Evolutionary conservation across 225 moss, liverwort and hornwort genomes (phyloP).

Genomic region (Polytrichum commune): DNA sequence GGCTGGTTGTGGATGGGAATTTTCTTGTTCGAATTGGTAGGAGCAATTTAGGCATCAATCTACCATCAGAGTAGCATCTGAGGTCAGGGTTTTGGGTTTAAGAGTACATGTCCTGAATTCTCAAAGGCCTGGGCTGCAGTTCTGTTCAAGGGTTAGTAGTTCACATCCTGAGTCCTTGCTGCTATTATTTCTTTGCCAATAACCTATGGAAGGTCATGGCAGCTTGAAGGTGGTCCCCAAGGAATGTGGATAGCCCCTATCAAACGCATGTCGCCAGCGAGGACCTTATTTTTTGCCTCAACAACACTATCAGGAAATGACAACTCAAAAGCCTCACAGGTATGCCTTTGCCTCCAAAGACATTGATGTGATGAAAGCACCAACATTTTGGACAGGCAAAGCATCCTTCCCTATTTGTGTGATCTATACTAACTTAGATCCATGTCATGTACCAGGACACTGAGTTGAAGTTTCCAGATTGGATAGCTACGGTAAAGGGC

Average conservation of each 20-base stretch:
- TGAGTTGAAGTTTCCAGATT: conserved; percentile 29
- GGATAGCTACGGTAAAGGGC: conserved; percentile 48
- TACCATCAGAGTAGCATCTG: background rate
- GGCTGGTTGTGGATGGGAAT: no score
- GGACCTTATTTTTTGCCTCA: conserved; percentile 44
- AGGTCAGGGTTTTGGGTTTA: background rate
- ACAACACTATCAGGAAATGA: conserved; percentile 24
- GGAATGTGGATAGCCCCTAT: conserved; percentile 4
- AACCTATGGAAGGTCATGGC: conserved; percentile 2
- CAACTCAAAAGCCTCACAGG: conserved; percentile 28
- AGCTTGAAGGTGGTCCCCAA: conserved; percentile 22
- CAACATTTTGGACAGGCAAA: background rate
- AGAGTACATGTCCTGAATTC: background rate
- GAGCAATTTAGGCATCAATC: background rate
- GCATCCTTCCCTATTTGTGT: background rate
- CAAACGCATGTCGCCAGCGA: conserved; percentile 7
- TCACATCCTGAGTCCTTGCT: background rate
- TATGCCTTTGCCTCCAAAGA: background rate
- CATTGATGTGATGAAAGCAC: background rate
- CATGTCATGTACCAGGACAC: conserved; percentile 25
- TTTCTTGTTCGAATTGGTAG: background rate
- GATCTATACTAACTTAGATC: conserved; percentile 7
- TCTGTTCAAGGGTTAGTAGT: background rate
- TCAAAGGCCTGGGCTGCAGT: background rate
- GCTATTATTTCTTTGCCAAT: background rate